Evolutionary conservation across 352 stramenopile species (phyloP).

Genomic region (Vaucheria bursata): DNA sequence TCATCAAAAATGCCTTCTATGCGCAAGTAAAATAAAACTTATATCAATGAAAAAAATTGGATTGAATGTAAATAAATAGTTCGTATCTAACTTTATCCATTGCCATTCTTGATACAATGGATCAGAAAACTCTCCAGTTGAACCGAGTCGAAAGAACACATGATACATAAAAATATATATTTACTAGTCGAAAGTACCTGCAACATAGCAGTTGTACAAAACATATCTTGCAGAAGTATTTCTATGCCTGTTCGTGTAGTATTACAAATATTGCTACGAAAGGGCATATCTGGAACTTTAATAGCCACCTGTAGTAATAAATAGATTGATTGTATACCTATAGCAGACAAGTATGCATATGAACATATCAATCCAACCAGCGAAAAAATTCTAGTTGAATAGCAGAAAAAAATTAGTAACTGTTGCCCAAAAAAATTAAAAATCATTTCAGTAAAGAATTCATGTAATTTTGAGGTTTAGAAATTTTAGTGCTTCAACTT

Average conservation of each 20-base stretch:
- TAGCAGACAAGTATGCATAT: not conserved
- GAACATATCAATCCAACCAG: not conserved
- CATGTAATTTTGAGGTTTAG: not conserved
- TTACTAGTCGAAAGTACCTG: too few species aligned
- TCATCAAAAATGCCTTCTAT: too few species aligned
- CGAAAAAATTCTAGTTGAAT: not conserved
- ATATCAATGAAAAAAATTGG: too few species aligned
- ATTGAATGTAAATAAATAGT: too few species aligned
- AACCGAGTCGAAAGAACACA: too few species aligned
- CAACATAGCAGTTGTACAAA: not conserved
- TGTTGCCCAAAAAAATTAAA: not conserved
- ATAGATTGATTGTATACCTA: not conserved
- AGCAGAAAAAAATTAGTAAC: not conserved
- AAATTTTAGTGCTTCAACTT: not conserved
- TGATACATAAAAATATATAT: too few species aligned
- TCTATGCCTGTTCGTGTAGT: not conserved
- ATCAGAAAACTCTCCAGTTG: too few species aligned
- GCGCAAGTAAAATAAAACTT: too few species aligned
- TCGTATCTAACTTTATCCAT: too few species aligned
- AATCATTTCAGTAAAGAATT: not conserved
- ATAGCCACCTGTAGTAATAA: not conserved
- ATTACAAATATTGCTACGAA: not conserved
- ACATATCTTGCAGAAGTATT: not conserved
- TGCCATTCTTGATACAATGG: too few species aligned
- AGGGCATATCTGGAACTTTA: not conserved